Evolutionary conservation across 2,329 filamentous ascomycete genomes (phyloP).

Genomic region (Penicillium sp.): DNA sequence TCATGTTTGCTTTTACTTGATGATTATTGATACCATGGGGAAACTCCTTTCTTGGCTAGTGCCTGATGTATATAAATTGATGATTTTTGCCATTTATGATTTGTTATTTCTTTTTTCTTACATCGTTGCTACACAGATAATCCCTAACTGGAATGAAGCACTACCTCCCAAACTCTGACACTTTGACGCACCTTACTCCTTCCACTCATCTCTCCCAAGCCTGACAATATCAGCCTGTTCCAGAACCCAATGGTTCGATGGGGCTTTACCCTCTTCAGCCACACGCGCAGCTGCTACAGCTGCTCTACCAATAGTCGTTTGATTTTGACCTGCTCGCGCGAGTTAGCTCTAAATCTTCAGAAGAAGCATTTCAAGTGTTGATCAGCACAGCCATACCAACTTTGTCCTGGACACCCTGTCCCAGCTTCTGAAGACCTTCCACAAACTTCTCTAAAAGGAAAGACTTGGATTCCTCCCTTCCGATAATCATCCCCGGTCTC

Average conservation of each 20-base stretch:
- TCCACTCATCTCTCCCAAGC: conserved; percentile 33
- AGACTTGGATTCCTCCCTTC: conserved; percentile 26
- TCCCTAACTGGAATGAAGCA: neutral
- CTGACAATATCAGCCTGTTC: conserved; percentile 33
- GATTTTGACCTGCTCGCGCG: conserved; percentile 26
- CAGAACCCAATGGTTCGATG: conserved; percentile 32
- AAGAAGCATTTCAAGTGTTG: neutral
- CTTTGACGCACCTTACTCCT: conserved; percentile 9
- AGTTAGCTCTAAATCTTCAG: conserved; percentile 3
- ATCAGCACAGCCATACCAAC: conserved; percentile 24
- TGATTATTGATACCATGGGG: neutral
- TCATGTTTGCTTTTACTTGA: neutral
- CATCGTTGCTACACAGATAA: neutral
- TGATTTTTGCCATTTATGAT: neutral
- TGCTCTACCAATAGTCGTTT: conserved; percentile 29
- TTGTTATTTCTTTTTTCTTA: neutral
- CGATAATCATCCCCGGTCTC: conserved; percentile 39
- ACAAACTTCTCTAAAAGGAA: conserved; percentile 25
- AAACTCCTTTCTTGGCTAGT: neutral
- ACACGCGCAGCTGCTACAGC: conserved; percentile 30
- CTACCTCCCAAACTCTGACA: too few relatives aligned
- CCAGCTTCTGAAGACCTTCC: conserved; percentile 23
- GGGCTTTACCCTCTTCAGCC: conserved; percentile 29
- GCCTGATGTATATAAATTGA: neutral
- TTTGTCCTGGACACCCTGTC: conserved; percentile 29